Evolutionary conservation across 768 basidiomycete species (phyloP).

Genomic region (Auricularia cornea): DNA sequence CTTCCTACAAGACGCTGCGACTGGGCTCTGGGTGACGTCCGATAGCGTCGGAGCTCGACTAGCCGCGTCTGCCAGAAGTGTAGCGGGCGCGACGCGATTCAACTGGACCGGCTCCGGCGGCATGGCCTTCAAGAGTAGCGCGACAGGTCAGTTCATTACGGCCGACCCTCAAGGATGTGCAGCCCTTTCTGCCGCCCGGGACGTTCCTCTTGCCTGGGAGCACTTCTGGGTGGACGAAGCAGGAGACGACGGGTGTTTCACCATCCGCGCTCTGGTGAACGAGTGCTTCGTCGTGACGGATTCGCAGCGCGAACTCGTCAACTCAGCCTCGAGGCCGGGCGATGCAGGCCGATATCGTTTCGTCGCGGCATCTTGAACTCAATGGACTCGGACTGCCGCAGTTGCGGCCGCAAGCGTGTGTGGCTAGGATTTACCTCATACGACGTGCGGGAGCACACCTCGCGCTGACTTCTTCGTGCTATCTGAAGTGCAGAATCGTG

Average conservation of each 20-base stretch:
- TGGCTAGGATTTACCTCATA: too few relatives aligned
- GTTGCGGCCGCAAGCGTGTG: too few relatives aligned
- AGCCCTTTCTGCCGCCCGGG: not conserved
- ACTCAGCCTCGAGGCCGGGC: not conserved
- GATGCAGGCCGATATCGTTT: not conserved
- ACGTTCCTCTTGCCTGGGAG: not conserved
- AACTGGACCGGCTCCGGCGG: not conserved
- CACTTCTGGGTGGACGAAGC: not conserved
- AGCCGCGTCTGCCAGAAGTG: not conserved
- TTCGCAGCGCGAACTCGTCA: not conserved
- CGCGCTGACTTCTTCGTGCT: too few relatives aligned
- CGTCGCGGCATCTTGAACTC: not conserved
- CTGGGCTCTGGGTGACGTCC: not conserved
- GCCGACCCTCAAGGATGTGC: not conserved
- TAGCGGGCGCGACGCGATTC: not conserved
- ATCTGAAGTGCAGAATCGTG: too few relatives aligned
- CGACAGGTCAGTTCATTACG: not conserved
- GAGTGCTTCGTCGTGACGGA: not conserved
- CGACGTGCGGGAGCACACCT: too few relatives aligned
- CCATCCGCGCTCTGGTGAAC: not conserved
- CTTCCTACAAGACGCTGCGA: not conserved
- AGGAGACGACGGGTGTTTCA: not conserved
- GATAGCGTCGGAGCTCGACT: not conserved
- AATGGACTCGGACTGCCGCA: too few relatives aligned
- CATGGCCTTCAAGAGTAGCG: not conserved